Percentiles rank a stretch among this genome's conserved stretches.
phyloP scores from a whole-genome alignment of 768 basidiomycete species.

The Mrakia hoshinonis region DNA sequence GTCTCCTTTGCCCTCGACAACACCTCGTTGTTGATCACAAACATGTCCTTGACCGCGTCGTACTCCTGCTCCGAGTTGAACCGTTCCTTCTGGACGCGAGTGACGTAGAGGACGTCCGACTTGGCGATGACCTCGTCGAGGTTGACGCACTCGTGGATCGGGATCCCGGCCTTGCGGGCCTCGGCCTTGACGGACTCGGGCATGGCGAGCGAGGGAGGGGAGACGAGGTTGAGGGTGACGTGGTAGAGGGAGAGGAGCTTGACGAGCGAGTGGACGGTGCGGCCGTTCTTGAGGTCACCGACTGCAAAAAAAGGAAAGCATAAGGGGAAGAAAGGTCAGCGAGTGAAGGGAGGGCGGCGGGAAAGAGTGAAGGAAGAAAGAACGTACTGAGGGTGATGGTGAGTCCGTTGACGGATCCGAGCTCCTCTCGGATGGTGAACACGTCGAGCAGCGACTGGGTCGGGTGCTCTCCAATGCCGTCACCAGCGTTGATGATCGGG shows the following conservation, averaged over 20 bases:
- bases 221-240: constrained; percentile 90
- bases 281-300: constrained; percentile 94
- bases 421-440: constrained; percentile 92
- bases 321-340: not conserved
- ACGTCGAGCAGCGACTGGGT: constrained; percentile 50
- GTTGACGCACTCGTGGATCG: constrained; percentile 70
- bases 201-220: constrained; percentile 79
- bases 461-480: constrained; percentile 94
- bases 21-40: constrained; percentile 87
- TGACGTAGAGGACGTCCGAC: constrained; percentile 95
- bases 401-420: constrained; percentile 94
- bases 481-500: constrained; percentile 92
- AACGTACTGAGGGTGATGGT: constrained; percentile 53
- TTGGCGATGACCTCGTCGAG: constrained; percentile 82
- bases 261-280: constrained; percentile 93
- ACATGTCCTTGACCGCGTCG: constrained; percentile 80
- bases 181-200: constrained; percentile 72
- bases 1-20: constrained; percentile 87
- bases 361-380: not conserved
- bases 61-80: constrained; percentile 75
- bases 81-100: constrained; percentile 89
- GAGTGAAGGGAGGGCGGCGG: not conserved
- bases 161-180: constrained; percentile 72
- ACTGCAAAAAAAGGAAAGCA: constrained; percentile 41
- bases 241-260: constrained; percentile 83